Percentiles rank a stretch among this genome's conserved stretches.
These are phyloP conservation scores for Hymenotorrendiella dingleyae DNA, from an alignment of 2,329 filamentous ascomycete genomes.

Conservation along the genomic window DNA sequence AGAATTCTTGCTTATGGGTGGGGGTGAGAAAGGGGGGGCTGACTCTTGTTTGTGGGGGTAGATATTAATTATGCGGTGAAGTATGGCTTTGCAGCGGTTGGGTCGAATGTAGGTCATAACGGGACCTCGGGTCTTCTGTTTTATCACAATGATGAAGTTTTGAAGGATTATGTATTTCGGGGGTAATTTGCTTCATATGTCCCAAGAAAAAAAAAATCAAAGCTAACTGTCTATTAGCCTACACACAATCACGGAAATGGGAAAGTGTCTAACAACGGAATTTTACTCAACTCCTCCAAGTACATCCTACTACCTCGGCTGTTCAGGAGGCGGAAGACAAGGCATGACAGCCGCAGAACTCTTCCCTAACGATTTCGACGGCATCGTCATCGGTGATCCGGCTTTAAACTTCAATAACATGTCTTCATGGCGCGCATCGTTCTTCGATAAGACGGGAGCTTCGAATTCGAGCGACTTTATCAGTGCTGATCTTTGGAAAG, in stretches of 20 bases:
- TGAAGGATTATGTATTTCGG: conserved; percentile 22
- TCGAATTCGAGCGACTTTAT: conserved; percentile 3
- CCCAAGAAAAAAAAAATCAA: too few species aligned
- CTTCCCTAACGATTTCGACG: conserved; percentile 35
- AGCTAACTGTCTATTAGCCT: too few species aligned
- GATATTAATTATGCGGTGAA: conserved; percentile 15
- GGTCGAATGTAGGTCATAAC: conserved; percentile 25
- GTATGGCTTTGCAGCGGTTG: conserved; percentile 23
- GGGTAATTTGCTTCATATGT: too few species aligned
- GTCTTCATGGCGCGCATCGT: conserved; percentile 1
- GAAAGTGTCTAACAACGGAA: neutral
- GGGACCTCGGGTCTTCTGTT: conserved; percentile 18
- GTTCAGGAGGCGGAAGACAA: conserved; percentile 43
- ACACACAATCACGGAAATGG: conserved; percentile 1
- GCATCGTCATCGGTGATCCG: conserved; percentile 34
- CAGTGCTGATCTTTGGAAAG: neutral
- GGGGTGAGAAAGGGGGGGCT: too few species aligned
- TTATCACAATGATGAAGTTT: conserved; percentile 17
- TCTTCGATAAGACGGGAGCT: conserved; percentile 5
- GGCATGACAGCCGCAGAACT: conserved; percentile 40
- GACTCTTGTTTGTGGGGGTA: too few species aligned
- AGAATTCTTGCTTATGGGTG: too few species aligned
- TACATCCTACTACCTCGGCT: conserved; percentile 40
- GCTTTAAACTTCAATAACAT: conserved; percentile 23
- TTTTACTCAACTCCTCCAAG: neutral